A percentile compares a stretch with the other conserved stretches of the same genome.
phyloP scores from a whole-genome alignment of 495 filamentous ascomycete species.

The Penicillium manginii region DNA sequence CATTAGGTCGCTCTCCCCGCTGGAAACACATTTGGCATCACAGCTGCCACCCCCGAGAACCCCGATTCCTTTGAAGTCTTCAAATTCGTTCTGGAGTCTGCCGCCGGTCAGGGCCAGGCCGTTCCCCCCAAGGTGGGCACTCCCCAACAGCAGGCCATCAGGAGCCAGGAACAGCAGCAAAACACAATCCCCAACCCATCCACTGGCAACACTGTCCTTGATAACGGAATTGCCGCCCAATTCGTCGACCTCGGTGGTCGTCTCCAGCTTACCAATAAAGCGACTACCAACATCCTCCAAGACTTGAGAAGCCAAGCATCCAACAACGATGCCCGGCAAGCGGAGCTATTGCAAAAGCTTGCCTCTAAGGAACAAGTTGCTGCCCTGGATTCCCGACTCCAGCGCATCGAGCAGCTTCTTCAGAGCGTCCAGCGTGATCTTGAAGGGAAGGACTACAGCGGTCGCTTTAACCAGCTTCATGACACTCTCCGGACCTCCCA shows the following conservation, averaged over 20 bases:
- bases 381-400: slow-evolving; percentile 54
- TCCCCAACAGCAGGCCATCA: slow-evolving; percentile 36
- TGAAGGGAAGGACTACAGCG: slow-evolving; percentile 72
- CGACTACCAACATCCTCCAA: slow-evolving; percentile 68
- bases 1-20: slow-evolving; percentile 71
- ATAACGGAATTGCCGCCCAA: slow-evolving; percentile 59
- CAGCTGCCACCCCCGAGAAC: slow-evolving; percentile 84
- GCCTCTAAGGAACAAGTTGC: slow-evolving; percentile 57
- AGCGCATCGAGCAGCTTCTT: slow-evolving; percentile 61
- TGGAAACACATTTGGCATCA: slow-evolving; percentile 85
- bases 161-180: slow-evolving; percentile 30
- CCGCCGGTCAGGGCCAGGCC: slow-evolving; percentile 40
- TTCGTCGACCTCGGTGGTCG: slow-evolving; percentile 83
- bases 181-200: slow-evolving; percentile 10
- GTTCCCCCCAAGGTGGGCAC: slow-evolving; percentile 31
- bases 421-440: slow-evolving; percentile 65
- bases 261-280: slow-evolving; percentile 74
- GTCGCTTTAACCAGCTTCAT: slow-evolving; percentile 71
- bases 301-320: slow-evolving; percentile 53
- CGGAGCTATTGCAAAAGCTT: slow-evolving; percentile 54
- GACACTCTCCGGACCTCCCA: slow-evolving; percentile 74
- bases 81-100: slow-evolving; percentile 73
- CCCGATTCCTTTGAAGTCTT: slow-evolving; percentile 94
- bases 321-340: slow-evolving; percentile 61
- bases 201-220: slow-evolving; percentile 49